phyloP scores from a whole-genome alignment of 192 early-diverging fungal genomes.

The Rhizophagus sp. region DNA sequence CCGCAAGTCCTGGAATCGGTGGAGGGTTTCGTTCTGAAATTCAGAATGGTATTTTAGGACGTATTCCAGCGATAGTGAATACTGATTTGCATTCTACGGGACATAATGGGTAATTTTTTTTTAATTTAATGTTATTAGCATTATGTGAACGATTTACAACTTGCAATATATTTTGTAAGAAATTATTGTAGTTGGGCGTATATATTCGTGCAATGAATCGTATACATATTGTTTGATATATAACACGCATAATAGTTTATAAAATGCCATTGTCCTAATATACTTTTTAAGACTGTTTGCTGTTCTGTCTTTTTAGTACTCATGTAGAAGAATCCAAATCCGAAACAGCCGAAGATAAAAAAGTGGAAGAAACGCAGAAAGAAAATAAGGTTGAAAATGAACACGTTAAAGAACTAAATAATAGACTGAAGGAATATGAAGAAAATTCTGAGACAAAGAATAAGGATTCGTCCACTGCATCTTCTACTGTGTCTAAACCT shows the following conservation, averaged over 20 bases:
- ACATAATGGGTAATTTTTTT: neutral
- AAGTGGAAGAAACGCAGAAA: neutral
- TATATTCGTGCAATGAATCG: neutral
- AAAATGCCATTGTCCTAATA: slow-evolving; percentile 4
- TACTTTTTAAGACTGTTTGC: slow-evolving; percentile 20
- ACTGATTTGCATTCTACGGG: neutral
- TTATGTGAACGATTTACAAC: no score
- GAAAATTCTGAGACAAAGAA: neutral
- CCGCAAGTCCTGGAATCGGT: neutral
- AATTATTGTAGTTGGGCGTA: neutral
- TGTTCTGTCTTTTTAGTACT: slow-evolving; percentile 8
- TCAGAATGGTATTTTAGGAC: slow-evolving; percentile 29
- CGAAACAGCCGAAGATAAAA: neutral
- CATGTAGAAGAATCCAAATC: neutral
- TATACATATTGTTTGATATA: neutral
- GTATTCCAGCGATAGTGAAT: neutral
- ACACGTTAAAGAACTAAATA: neutral
- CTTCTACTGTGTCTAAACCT: neutral
- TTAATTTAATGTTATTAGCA: neutral
- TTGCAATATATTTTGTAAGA: no score
- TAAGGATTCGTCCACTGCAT: neutral
- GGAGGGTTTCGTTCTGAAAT: slow-evolving; percentile 19
- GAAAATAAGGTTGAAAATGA: neutral
- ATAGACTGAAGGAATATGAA: neutral
- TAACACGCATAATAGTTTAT: slow-evolving; percentile 6